These are phyloP conservation scores for Paraglomus occultum DNA, from an alignment of 192 early-diverging fungal genomes.

Conservation along the genomic window DNA sequence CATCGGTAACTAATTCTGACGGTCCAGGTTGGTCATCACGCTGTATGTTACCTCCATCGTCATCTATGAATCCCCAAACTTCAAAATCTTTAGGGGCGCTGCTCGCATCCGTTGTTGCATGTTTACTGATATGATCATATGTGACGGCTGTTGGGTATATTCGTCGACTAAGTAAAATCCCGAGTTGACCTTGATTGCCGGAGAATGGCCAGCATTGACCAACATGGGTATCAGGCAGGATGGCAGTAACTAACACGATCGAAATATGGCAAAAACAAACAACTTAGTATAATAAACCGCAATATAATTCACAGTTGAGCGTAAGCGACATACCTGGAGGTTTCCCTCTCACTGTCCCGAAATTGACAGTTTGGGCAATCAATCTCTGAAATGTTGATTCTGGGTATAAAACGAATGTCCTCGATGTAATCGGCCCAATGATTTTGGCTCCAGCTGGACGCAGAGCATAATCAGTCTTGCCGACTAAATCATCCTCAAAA, in stretches of 20 bases:
- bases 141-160: constrained; percentile 61
- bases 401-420: constrained; percentile 28
- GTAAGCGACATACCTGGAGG: background rate
- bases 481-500: constrained; percentile 55
- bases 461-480: constrained; percentile 69
- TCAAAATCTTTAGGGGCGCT: constrained; percentile 65
- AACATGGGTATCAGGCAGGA: constrained; percentile 48
- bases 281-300: too few species aligned
- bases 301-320: too few species aligned
- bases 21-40: too few species aligned
- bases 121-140: constrained; percentile 65
- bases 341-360: constrained; percentile 12
- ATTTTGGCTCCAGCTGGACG: constrained; percentile 62
- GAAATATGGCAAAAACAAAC: too few species aligned
- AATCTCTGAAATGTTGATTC: background rate
- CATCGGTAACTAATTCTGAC: constrained; percentile 35
- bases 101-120: constrained; percentile 54
- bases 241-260: constrained; percentile 22
- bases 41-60: background rate
- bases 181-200: constrained; percentile 61
- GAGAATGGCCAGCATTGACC: constrained; percentile 78
- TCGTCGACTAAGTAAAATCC: constrained; percentile 54
- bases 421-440: constrained; percentile 59
- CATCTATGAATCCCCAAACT: constrained; percentile 50
- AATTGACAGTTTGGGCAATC: background rate